A percentile compares a stretch with the other conserved stretches of the same genome.
Conservation (phyloP, 2,329 filamentous ascomycete species). For the Fusarium cyanostomum region DNA sequence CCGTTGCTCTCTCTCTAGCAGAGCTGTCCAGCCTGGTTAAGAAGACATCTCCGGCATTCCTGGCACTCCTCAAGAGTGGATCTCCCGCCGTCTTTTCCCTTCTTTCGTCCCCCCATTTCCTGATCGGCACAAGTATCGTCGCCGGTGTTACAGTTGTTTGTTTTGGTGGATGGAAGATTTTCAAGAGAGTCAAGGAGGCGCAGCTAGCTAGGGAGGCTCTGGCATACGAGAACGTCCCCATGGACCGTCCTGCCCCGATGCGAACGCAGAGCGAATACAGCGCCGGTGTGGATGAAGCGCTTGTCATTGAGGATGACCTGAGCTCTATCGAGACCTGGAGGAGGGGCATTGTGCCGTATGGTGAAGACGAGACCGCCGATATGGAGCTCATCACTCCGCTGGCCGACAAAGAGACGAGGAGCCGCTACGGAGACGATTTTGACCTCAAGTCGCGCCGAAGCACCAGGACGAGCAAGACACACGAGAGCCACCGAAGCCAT, state of each 20-base stretch:
- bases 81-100: slow-evolving; percentile 89
- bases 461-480: slow-evolving; percentile 45
- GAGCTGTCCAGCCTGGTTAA: slow-evolving; percentile 85
- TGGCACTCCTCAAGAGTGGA: slow-evolving; percentile 78
- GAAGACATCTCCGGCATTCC: slow-evolving; percentile 85
- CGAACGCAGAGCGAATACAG: slow-evolving; percentile 46
- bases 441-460: slow-evolving; percentile 52
- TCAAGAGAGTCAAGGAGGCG: slow-evolving; percentile 78
- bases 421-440: slow-evolving; percentile 49
- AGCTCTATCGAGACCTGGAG: slow-evolving; percentile 68
- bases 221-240: slow-evolving; percentile 38
- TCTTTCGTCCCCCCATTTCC: slow-evolving; percentile 89
- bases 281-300: slow-evolving; percentile 61
- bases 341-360: slow-evolving; percentile 61
- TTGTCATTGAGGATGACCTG: slow-evolving; percentile 66
- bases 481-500: slow-evolving; percentile 43
- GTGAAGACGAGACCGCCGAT: slow-evolving; percentile 59
- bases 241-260: slow-evolving; percentile 40
- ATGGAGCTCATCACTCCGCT: slow-evolving; percentile 67
- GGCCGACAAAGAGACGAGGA: slow-evolving; percentile 59
- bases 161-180: slow-evolving; percentile 96
- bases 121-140: slow-evolving; percentile 89
- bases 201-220: slow-evolving; percentile 45
- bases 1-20: slow-evolving; percentile 89
- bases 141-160: slow-evolving; percentile 95